Base-by-base conservation (phyloP, 2,329 filamentous ascomycete genomes). In the Bipolaris zeicola region DNA sequence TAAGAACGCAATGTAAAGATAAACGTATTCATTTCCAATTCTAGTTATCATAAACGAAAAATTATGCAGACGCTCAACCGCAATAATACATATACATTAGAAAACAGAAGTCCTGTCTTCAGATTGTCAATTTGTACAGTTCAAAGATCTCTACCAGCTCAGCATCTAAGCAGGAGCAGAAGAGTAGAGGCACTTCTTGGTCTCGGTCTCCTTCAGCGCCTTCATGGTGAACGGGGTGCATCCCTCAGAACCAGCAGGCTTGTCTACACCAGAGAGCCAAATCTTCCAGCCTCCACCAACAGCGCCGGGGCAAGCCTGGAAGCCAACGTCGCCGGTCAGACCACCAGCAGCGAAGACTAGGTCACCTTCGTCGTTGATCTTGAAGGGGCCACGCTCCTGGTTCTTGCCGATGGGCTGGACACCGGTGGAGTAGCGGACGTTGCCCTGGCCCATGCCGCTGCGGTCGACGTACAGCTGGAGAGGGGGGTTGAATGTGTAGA, bases 361-460 rank as follows among this genome's bases (percentile, higher is more conserved):
- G 65, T 83, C 67, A 58, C 74, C 76, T 50, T 67, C 55, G 42
- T 70, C 66, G 64, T 80, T 77, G 45, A 86, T 60, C 22, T 71
- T 62, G 77, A 82, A 87, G 54, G 78, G 78, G 45, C 76, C 76
- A 51, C 76, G 74, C 76, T 86, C 82, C 33, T 58, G 70, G 66
- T 83, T 80, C 38, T 64, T 65, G 36, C 79, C 78, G 0, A 75
- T 56, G 7, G 66, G 55, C 63, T 80, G 65, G 42, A 66, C 79
- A 46, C 80, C 80, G 2, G 79, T 82, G 33, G 79, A 78, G 76
- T 85, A 87, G 44, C 80, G 79, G 44, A 86, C 64, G 26, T 76
- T 74, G 49, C 85, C 85, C 55, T 62, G 79, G 81, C 82, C 84
- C 83, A 86, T 85, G 65, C 83, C 84, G 47, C 82, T 85, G 48